Conservation (phyloP, 352 stramenopile genomes). For the Blastocystis sp. region DNA sequence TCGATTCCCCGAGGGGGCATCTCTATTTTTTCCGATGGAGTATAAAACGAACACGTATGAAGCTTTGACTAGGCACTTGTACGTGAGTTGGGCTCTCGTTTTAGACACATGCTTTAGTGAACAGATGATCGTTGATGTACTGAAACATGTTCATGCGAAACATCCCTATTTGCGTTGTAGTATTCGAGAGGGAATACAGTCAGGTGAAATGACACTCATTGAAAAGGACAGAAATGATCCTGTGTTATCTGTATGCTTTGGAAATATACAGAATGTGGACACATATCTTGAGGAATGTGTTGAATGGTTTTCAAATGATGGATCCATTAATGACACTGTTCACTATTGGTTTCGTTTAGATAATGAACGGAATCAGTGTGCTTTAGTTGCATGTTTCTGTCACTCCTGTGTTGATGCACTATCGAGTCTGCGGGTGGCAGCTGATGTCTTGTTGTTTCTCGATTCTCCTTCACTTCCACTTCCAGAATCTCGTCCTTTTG, state of each 20-base stretch:
- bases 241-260: background rate
- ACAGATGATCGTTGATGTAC: background rate
- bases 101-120: background rate
- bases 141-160: background rate
- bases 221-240: background rate
- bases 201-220: background rate
- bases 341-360: background rate
- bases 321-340: background rate
- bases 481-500: background rate
- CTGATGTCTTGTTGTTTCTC: background rate
- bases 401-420: background rate
- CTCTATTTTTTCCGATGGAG: conserved; percentile 17
- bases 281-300: background rate
- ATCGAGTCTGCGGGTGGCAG: background rate
- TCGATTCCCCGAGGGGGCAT: conserved; percentile 67
- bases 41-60: background rate
- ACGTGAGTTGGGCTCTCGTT: background rate
- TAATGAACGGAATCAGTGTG: background rate
- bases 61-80: background rate
- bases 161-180: background rate
- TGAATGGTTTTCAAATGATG: background rate
- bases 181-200: background rate
- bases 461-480: background rate
- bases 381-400: background rate
- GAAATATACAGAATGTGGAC: background rate